These are phyloP conservation scores for Pterulicium gracile DNA, from an alignment of 1,284 basidiomycete species.

Conservation along the genomic window DNA sequence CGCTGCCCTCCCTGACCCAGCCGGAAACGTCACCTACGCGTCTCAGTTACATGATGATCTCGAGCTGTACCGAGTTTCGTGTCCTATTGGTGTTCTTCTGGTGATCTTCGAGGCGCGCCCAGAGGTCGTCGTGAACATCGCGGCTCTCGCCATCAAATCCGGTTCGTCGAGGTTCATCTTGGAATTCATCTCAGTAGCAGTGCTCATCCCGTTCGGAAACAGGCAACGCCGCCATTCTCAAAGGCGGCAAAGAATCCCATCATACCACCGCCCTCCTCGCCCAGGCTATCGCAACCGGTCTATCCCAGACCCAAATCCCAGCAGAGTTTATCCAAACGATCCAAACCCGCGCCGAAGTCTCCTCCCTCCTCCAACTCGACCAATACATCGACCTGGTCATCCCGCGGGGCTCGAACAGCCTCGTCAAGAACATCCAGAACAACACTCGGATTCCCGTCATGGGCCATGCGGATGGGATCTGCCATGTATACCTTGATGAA, in stretches of 20 bases:
- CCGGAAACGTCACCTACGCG: conserved; percentile 82
- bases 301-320: conserved; percentile 67
- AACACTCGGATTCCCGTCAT: conserved; percentile 93
- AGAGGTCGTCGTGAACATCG: conserved; percentile 97
- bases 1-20: conserved; percentile 77
- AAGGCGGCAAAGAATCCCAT: conserved; percentile 92
- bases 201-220: conserved; percentile 3
- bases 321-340: conserved; percentile 84
- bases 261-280: conserved; percentile 70
- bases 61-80: conserved; percentile 89
- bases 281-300: conserved; percentile 70
- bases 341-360: conserved; percentile 88
- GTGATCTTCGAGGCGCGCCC: conserved; percentile 98
- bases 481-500: conserved; percentile 83
- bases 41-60: conserved; percentile 78
- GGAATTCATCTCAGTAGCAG: no score
- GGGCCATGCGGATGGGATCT: conserved; percentile 97
- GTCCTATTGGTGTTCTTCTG: conserved; percentile 92
- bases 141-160: conserved; percentile 91
- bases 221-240: conserved; percentile 93
- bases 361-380: conserved; percentile 78
- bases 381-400: conserved; percentile 95
- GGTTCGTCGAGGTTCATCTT: conserved; percentile 42
- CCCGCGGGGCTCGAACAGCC: conserved; percentile 86
- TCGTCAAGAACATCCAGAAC: conserved; percentile 86